These are phyloP conservation scores for Scutellaria minor DNA, from an alignment of 257 asterid species.

Conservation along the genomic window DNA sequence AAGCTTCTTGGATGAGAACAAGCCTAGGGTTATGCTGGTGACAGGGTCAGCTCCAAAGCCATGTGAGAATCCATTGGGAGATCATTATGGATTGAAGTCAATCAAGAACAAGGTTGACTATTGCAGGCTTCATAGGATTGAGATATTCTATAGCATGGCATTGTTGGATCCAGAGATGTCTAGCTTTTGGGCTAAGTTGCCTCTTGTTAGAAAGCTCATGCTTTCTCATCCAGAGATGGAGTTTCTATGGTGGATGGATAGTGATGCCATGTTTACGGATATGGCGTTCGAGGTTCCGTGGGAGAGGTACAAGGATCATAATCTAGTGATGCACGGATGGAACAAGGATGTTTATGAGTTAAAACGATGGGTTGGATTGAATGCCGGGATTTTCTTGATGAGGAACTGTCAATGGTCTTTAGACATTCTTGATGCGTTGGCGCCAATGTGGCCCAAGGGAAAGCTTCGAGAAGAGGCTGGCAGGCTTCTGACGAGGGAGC, in stretches of 20 bases:
- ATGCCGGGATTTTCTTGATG: conserved; percentile 12
- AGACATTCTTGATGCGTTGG: conserved; percentile 11
- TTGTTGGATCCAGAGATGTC: conserved; percentile 91
- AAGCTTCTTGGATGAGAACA: conserved; percentile 46
- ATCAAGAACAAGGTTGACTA: conserved; percentile 89
- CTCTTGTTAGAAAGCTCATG: conserved; percentile 75
- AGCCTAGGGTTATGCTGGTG: conserved; percentile 79
- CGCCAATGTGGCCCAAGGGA: conserved; percentile 19
- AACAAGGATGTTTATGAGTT: conserved; percentile 6
- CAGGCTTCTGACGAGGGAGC: not conserved
- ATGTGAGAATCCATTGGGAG: conserved; percentile 91
- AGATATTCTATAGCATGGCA: conserved; percentile 77
- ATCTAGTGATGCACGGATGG: conserved; percentile 1
- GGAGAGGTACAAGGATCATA: conserved; percentile 9
- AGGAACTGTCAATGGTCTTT: conserved; percentile 12
- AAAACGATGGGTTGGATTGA: conserved; percentile 10
- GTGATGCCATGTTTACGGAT: conserved; percentile 5
- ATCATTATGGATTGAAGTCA: conserved; percentile 75
- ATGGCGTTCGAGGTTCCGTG: conserved; percentile 1
- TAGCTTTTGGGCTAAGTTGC: conserved; percentile 87
- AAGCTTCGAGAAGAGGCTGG: not conserved
- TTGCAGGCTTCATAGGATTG: conserved; percentile 75
- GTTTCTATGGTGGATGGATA: conserved; percentile 45
- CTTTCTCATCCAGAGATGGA: conserved; percentile 85
- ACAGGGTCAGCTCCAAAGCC: conserved; percentile 93